Base-by-base conservation (phyloP, 176 grass and related monocot genomes). In the Zizania latifolia region DNA sequence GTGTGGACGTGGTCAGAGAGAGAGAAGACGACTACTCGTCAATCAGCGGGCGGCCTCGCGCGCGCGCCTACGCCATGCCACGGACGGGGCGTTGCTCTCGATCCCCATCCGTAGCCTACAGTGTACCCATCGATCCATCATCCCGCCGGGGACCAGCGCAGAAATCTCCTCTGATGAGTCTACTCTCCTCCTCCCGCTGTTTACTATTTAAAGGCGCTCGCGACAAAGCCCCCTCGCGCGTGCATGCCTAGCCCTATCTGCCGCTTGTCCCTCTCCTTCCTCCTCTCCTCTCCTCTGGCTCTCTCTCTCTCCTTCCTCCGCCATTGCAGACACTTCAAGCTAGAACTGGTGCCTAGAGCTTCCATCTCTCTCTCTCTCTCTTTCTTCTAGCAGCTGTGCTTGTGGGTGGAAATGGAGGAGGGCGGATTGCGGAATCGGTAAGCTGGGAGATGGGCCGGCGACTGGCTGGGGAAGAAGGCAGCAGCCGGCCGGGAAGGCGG, bases 131-230 rank as follows among this genome's bases (percentile, higher is more conserved):
- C 48, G 48, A 71, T 78, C 79, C 46, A 38, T 59, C 46, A 38
- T 59, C 68, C 67, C 51, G 59, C 85, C 76, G 60, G 62, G 91
- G 89, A 96, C 92, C 92, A 92, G 86, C 55, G 74, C 77, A 72
- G 77, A 13, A n/a, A 80, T 80, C 68, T 22, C 69, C 57, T 21
- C 46, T 8, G n/a, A n/a, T n/a, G n/a, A n/a, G n/a, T 21, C 56
- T 16, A 23, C 36, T 15, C 55, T 1, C 53, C 72, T 34, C 28
- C 11, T 31, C 80, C 3, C 61, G 51, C 55, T 30, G 70, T 62
- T 69, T 88, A 70, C 69, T 79, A 88, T 88, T 75, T 75, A 88
- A 88, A 75, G 75, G 53, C 41, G 3, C 39, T 9, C 68, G 10
- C 21, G 57, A 63, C 74, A 78, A 87, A 50, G n/a, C n/a, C 68